Evolutionary conservation across 1,284 basidiomycete species (phyloP).

Genomic region (Cryptococcus neoformans): DNA sequence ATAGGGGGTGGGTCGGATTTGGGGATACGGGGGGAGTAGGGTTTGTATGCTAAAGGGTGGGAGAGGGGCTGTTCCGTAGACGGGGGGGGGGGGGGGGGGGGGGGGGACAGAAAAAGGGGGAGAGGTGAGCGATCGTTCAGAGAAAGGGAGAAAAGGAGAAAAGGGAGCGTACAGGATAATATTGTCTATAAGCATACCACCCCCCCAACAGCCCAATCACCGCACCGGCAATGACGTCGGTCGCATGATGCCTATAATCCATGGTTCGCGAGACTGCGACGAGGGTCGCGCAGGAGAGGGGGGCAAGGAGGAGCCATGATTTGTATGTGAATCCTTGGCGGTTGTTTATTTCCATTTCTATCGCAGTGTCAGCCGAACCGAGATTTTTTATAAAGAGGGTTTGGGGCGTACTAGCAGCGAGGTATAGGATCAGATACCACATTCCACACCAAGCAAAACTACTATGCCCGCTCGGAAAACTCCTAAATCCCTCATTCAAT

Average conservation of each 20-base stretch:
- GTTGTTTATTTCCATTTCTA: slow-evolving; percentile 85
- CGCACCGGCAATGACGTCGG: slow-evolving; percentile 43
- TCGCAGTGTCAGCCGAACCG: slow-evolving; percentile 52
- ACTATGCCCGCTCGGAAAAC: slow-evolving; percentile 90
- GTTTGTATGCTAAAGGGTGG: slow-evolving; percentile 31
- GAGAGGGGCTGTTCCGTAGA: slow-evolving; percentile 21
- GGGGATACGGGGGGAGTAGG: slow-evolving; percentile 40
- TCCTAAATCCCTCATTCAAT: slow-evolving; percentile 81
- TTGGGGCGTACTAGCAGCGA: slow-evolving; percentile 37
- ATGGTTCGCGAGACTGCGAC: slow-evolving; percentile 85
- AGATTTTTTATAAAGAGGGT: neutral
- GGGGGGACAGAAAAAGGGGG: slow-evolving; percentile 38
- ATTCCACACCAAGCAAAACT: slow-evolving; percentile 54
- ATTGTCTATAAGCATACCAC: slow-evolving; percentile 47
- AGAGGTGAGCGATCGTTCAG: slow-evolving; percentile 30
- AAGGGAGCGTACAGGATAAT: slow-evolving; percentile 38
- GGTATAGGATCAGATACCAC: slow-evolving; percentile 54
- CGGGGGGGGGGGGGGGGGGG: neutral
- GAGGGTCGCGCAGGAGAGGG: slow-evolving; percentile 72
- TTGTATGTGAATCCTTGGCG: slow-evolving; percentile 74
- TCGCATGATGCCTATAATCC: slow-evolving; percentile 48
- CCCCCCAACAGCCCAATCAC: slow-evolving; percentile 35
- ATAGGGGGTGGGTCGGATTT: slow-evolving; percentile 15
- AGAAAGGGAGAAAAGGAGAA: slow-evolving; percentile 20
- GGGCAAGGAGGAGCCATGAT: slow-evolving; percentile 77